Percentiles rank a stretch among this genome's conserved stretches.
Evolutionary conservation across 352 stramenopile species (phyloP).

Genomic region (Blastocystis sp.): DNA sequence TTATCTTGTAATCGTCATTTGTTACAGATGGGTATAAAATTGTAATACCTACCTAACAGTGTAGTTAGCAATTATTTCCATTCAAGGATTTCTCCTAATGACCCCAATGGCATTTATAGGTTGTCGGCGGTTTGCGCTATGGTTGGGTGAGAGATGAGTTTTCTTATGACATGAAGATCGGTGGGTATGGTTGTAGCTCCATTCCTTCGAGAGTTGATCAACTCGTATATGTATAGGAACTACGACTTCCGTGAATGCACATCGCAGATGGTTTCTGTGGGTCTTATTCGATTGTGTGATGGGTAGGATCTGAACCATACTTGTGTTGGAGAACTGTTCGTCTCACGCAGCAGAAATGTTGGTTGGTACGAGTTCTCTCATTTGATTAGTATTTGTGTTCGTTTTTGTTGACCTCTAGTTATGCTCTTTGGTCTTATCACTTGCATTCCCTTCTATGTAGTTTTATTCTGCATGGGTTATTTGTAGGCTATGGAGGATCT

Average conservation of each 20-base stretch:
- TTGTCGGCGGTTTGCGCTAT: slow-evolving; percentile 6
- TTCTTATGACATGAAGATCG: not conserved
- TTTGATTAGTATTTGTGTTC: not conserved
- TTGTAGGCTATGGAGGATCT: slow-evolving; percentile 51
- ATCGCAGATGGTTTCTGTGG: not conserved
- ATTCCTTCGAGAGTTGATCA: slow-evolving; percentile 26
- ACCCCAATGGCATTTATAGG: slow-evolving; percentile 21
- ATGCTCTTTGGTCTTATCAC: slow-evolving; percentile 50
- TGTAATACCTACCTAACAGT: not conserved
- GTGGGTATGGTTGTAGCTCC: slow-evolving; percentile 5
- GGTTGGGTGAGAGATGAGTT: not conserved
- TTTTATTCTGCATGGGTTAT: not conserved
- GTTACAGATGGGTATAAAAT: not conserved
- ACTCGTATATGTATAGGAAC: not conserved
- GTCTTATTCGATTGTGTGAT: not conserved
- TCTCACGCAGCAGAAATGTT: not conserved
- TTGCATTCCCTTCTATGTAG: slow-evolving; percentile 42
- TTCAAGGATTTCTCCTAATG: slow-evolving; percentile 5
- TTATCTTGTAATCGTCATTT: not conserved
- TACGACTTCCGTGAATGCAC: not conserved
- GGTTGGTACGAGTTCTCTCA: slow-evolving; percentile 16
- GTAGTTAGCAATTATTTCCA: not conserved
- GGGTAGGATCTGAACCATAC: not conserved
- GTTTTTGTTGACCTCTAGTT: not conserved
- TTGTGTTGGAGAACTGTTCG: not conserved